Base-by-base conservation (phyloP, 139 green algal genomes). In the Nannochloris sp. region DNA sequence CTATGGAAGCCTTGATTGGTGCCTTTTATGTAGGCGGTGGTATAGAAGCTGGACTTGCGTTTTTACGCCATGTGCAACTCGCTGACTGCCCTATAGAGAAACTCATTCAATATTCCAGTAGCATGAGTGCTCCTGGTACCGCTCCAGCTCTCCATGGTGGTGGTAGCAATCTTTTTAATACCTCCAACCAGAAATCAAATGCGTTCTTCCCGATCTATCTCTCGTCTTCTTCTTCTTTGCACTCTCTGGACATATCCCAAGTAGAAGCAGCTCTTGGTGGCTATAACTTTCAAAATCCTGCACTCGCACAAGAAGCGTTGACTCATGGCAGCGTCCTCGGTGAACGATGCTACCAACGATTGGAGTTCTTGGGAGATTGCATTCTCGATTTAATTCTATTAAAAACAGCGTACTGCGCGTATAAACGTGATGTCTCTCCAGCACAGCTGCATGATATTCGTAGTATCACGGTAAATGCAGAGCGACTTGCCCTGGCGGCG, bases 291-390 rank as follows among this genome's bases (percentile, higher is more conserved):
- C 15, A 24, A 24, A 25, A 62, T 34, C 24, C 23, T 13, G 44
- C 36, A 14, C 60, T 83, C 65, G 48, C 72, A 42, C 34, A 57
- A 4, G 76, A 83, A 56, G 76, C 76, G 53, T 62, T 77, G 2
- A 83, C 76, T 3, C 76, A 83, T 53, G 75, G 69, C 63, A 70
- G 48, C 72, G 76, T 68, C 73, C 72, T 67, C 6, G 72, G 67
- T 14, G 29, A 25, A 2, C 29, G 38, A 15, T 74, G 67, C 67
- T 74, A 68, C 58, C 70, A 82, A 67, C 75, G 77, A 27, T 67
- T 83, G 56, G 77, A 83, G 73, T 83, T 83, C 15, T 57, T 83
- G 46, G 77, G 77, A 1, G 77, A 83, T 7, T 73, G 73, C 2
- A 65, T 74, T 37, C 46, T 80, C 46, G 73, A 80, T 54, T 34